phyloP scores from a whole-genome alignment of 192 early-diverging fungal genomes.

The Piromyces sp. region DNA sequence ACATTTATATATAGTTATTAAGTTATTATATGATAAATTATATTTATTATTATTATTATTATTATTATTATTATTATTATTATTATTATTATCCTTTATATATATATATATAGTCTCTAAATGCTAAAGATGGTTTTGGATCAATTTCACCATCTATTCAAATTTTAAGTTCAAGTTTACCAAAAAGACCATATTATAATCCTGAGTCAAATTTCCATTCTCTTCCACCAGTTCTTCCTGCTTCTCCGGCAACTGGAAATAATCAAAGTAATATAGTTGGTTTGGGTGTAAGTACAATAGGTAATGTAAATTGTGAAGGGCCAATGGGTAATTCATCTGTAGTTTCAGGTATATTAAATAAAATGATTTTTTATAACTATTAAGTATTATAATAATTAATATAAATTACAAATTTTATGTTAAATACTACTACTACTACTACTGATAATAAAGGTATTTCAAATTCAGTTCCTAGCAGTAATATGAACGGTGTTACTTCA shows the following conservation, averaged over 20 bases:
- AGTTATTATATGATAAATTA: too few species aligned
- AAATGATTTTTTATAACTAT: too few species aligned
- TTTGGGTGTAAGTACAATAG: background rate
- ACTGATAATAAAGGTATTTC: background rate
- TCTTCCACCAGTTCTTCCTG: background rate
- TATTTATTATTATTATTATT: too few species aligned
- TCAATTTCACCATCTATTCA: slow-evolving; percentile 10
- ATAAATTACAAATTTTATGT: too few species aligned
- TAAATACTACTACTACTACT: too few species aligned
- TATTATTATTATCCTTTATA: too few species aligned
- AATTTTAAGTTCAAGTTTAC: slow-evolving; percentile 32
- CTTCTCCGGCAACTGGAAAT: background rate
- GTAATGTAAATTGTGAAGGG: background rate
- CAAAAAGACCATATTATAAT: slow-evolving; percentile 11
- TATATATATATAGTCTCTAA: background rate
- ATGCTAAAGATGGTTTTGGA: background rate
- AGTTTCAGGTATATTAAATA: background rate
- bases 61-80: too few species aligned
- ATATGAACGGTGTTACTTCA: background rate
- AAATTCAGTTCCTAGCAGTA: background rate
- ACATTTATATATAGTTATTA: too few species aligned
- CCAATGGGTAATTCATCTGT: background rate
- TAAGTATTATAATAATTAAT: too few species aligned
- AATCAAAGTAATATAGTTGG: background rate
- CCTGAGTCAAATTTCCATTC: background rate